Base-by-base conservation (phyloP, 768 basidiomycete genomes). In the Kwoniella pini region DNA sequence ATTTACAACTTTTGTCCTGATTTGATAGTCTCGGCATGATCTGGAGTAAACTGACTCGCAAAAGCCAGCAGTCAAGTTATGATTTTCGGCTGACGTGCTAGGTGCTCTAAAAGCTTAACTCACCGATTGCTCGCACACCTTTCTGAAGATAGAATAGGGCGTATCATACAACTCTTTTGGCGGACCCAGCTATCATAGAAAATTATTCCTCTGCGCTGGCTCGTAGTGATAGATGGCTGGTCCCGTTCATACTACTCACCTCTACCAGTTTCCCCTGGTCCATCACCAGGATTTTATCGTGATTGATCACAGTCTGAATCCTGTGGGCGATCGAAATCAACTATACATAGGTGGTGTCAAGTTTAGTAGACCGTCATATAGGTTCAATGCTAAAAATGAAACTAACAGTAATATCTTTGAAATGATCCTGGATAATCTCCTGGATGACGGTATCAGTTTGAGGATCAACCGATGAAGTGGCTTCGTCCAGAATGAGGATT, bases 131-230 rank as follows among this genome's bases (percentile, higher is more conserved):
- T 87, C 80, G 67, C 88, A 89, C 19, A 88, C 82, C 2, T 84
- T 83, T 24, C 86, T 81, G 81, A 88, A 88, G 53, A 88, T 85
- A 1, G 87, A 88, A 52, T 81, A 81, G 53, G 82, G 78, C 50
- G 44, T 33, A 38, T 71, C 69, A 39, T 62, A 74, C 13, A 74
- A 57, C 5, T 17, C 45, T 12, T 74, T 57, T 0, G 74, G 72
- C 2, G 62, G 46, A 54, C 72, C 74, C 50, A 71, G 74, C 62
- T 28, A 10, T 10, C 17, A 30, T 10, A 21, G 9, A 22, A 19
- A 15, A 36, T 36, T 15, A 36, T 15, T 36, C 15, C 15, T 36
- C 33, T 7, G 33, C 33, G 15, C 33, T 36, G 33, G 15, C 33
- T 7, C 33, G 15, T 36, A 36, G 19, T 11, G 40, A 6, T 9